These are phyloP conservation scores for Fallopia convolvulus DNA, from an alignment of 148 eudicot genomes.

Conservation along the genomic window DNA sequence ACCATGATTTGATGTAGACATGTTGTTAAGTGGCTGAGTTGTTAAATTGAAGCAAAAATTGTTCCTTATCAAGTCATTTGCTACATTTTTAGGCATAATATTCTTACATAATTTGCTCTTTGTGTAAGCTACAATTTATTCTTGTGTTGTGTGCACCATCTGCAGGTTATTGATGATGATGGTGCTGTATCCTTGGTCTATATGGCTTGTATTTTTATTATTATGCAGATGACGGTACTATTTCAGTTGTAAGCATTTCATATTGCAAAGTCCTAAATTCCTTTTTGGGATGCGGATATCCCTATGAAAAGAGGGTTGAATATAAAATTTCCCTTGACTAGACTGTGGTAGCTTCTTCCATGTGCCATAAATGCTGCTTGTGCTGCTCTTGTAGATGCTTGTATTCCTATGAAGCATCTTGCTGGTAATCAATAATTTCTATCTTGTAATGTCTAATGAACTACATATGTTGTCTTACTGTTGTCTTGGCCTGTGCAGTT, in stretches of 20 bases:
- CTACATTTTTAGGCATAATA: not conserved
- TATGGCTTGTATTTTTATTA: not conserved
- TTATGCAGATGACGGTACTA: not conserved
- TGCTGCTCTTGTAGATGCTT: slow-evolving; percentile 94
- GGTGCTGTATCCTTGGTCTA: slow-evolving; percentile 85
- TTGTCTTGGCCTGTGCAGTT: slow-evolving; percentile 45
- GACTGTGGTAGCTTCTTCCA: slow-evolving; percentile 68
- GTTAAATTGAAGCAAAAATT: not conserved
- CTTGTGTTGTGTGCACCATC: not conserved
- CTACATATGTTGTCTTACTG: not conserved
- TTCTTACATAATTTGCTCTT: not conserved
- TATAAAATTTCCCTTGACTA: slow-evolving; percentile 37
- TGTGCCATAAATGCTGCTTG: slow-evolving; percentile 95
- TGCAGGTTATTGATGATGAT: slow-evolving; percentile 98
- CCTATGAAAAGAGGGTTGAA: not conserved
- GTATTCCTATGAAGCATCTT: slow-evolving; percentile 86
- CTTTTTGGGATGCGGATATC: not conserved
- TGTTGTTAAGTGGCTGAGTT: not conserved
- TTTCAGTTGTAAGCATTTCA: not conserved
- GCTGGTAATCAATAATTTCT: slow-evolving; percentile 46
- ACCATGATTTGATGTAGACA: not conserved
- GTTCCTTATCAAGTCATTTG: not conserved
- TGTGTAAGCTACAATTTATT: not conserved
- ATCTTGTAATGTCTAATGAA: not conserved
- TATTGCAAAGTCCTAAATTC: not conserved